phyloP scores from a whole-genome alignment of 176 grass and related monocot species.

The Microstegium vimineum region DNA sequence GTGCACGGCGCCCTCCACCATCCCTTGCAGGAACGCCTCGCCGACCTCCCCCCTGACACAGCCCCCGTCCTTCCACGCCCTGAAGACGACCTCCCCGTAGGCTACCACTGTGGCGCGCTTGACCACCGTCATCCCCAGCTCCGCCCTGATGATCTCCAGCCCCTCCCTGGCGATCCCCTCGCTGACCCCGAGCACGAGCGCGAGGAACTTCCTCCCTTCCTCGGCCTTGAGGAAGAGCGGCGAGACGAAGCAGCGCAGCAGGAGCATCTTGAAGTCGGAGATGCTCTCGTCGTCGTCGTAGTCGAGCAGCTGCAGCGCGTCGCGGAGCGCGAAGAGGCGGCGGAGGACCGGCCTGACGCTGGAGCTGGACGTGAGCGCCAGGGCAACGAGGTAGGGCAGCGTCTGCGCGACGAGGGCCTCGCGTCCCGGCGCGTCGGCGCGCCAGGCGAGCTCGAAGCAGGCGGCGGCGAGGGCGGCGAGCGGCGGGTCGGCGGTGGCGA shows the following conservation, averaged over 20 bases:
- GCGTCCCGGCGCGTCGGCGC: slow-evolving; percentile 45
- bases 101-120: slow-evolving; percentile 69
- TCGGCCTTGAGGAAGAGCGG: slow-evolving; percentile 70
- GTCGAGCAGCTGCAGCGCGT: slow-evolving; percentile 76
- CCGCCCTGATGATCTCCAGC: slow-evolving; percentile 60
- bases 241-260: slow-evolving; percentile 66
- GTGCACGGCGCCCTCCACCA: slow-evolving; percentile 67
- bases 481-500: slow-evolving; percentile 48
- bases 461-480: slow-evolving; percentile 55
- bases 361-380: slow-evolving; percentile 43
- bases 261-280: slow-evolving; percentile 68
- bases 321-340: slow-evolving; percentile 70
- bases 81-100: slow-evolving; percentile 79
- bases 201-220: slow-evolving; percentile 66
- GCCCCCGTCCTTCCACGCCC: slow-evolving; percentile 64
- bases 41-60: slow-evolving; percentile 59
- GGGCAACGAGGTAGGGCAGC: slow-evolving; percentile 79
- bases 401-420: slow-evolving; percentile 79
- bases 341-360: slow-evolving; percentile 54
- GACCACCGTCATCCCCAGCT: slow-evolving; percentile 53
- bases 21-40: slow-evolving; percentile 64
- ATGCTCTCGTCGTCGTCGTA: slow-evolving; percentile 79
- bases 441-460: slow-evolving; percentile 81
- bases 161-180: slow-evolving; percentile 61
- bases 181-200: slow-evolving; percentile 64